Evolutionary conservation across 768 basidiomycete species (phyloP).

Genomic region (Lanmaoa rubissima): DNA sequence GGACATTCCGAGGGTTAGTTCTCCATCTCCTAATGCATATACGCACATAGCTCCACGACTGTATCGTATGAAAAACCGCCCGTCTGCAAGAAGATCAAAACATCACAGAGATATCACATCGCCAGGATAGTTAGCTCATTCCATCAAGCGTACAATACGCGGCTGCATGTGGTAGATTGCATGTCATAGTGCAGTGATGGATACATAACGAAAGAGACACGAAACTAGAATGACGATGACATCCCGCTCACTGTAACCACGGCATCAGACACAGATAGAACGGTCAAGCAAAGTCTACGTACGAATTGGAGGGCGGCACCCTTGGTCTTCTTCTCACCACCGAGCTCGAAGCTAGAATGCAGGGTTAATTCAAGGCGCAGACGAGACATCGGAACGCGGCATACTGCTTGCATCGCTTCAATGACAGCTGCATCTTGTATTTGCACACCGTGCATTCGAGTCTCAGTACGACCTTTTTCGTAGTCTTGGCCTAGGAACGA

Average conservation of each 20-base stretch:
- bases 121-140: neutral
- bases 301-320: constrained; percentile 94
- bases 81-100: no score
- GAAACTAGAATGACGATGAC: constrained; percentile 10
- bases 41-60: no score
- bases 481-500: constrained; percentile 79
- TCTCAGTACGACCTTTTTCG: constrained; percentile 98
- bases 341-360: constrained; percentile 85
- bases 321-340: constrained; percentile 99
- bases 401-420: constrained; percentile 99
- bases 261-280: constrained; percentile 1
- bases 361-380: neutral
- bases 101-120: neutral
- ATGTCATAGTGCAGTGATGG: constrained; percentile 26
- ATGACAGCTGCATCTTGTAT: constrained; percentile 92
- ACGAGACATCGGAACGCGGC: constrained; percentile 30
- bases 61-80: no score
- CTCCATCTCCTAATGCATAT: no score
- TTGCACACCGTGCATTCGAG: constrained; percentile 98
- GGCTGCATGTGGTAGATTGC: constrained; percentile 24
- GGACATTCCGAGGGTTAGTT: no score
- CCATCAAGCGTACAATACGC: neutral
- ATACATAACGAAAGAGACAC: constrained; percentile 25
- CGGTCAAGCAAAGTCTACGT: constrained; percentile 35
- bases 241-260: constrained; percentile 21